Percentiles rank a stretch among this genome's conserved stretches.
phyloP scores from a whole-genome alignment of 352 stramenopile species.

The Phytophthora syringae region DNA sequence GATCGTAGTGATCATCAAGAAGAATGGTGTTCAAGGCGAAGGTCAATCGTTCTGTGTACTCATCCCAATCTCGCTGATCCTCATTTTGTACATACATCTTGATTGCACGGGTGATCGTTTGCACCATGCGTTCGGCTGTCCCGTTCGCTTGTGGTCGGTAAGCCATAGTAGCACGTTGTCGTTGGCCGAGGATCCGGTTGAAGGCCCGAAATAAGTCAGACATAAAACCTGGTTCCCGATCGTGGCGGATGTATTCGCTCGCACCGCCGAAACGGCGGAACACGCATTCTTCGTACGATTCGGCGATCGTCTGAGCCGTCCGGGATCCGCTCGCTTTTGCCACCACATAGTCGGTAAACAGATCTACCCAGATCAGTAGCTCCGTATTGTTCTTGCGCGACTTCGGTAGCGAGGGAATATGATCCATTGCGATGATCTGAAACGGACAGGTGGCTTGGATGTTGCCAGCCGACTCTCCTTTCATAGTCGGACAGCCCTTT shows the following conservation, averaged over 20 bases:
- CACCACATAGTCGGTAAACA: background rate
- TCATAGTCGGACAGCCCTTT: no score
- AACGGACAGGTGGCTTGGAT: no score
- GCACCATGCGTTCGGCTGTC: no score
- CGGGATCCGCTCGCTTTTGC: background rate
- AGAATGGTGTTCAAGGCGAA: no score
- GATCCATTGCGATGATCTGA: no score
- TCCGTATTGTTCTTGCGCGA: background rate
- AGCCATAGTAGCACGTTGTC: background rate
- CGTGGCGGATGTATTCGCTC: background rate
- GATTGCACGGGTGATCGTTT: no score
- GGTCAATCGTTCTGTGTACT: no score
- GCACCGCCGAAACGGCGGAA: slow-evolving; percentile 24
- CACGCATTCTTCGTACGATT: slow-evolving; percentile 25
- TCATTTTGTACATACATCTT: no score
- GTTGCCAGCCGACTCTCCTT: no score
- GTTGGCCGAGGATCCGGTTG: background rate
- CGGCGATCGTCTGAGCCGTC: background rate
- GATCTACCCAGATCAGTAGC: background rate
- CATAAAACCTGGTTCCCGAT: background rate
- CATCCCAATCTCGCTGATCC: no score
- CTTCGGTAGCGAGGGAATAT: background rate
- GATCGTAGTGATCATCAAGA: no score
- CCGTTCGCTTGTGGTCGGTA: slow-evolving; percentile 30
- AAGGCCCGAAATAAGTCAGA: background rate